A percentile compares a stretch with the other conserved stretches of the same genome.
Conservation (phyloP, 2,329 filamentous ascomycete species). For the Botrytis squamosa region DNA sequence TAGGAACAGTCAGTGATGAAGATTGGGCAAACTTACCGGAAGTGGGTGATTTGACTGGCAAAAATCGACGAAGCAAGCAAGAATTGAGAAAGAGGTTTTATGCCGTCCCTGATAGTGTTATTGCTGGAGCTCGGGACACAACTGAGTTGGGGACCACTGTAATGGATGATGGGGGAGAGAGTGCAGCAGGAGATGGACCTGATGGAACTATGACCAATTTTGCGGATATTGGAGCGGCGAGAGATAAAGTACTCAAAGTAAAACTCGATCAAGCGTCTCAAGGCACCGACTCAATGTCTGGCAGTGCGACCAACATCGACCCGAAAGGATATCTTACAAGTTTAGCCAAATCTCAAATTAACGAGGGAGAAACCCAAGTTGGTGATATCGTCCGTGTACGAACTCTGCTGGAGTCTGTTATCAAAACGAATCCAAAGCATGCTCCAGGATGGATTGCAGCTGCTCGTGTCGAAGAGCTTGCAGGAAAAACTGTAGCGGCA, state of each 20-base stretch:
- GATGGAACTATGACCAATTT: conserved; percentile 98
- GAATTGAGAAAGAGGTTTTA: conserved; percentile 85
- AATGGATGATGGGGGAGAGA: conserved; percentile 68
- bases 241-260: conserved; percentile 95
- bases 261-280: conserved; percentile 85
- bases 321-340: conserved; percentile 95
- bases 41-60: conserved; percentile 93
- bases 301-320: conserved; percentile 88
- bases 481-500: conserved; percentile 86
- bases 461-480: conserved; percentile 86
- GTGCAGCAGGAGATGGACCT: conserved; percentile 43
- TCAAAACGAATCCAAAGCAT: conserved; percentile 94
- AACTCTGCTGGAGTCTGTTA: conserved; percentile 90
- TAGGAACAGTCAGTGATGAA: conserved; percentile 86
- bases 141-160: conserved; percentile 85
- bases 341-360: conserved; percentile 76
- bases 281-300: conserved; percentile 66
- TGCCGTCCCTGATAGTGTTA: conserved; percentile 92
- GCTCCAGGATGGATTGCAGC: conserved; percentile 95
- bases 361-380: conserved; percentile 77
- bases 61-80: conserved; percentile 82
- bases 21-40: conserved; percentile 96
- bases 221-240: conserved; percentile 91
- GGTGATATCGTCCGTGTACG: conserved; percentile 94
- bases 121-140: conserved; percentile 79